Percentiles rank a stretch among this genome's conserved stretches.
Evolutionary conservation across 805 yeast species (phyloP).

Genomic region (Candida methanosorbosa): DNA sequence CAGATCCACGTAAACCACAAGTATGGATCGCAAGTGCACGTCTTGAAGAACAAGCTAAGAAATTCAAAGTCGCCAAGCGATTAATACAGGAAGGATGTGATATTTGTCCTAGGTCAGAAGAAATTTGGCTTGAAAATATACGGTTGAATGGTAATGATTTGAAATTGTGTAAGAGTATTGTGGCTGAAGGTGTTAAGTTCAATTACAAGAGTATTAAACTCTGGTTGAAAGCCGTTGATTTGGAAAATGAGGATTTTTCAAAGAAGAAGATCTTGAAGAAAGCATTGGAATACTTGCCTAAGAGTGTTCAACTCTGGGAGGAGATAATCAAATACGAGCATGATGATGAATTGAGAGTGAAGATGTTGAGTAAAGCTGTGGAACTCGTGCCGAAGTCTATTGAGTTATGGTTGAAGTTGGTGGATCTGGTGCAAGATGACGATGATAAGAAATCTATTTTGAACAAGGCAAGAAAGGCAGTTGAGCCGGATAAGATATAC

Average conservation of each 20-base stretch:
- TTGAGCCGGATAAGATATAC: slow-evolving; percentile 37
- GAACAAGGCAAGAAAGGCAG: slow-evolving; percentile 48
- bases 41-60: slow-evolving; percentile 59
- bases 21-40: slow-evolving; percentile 87
- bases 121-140: slow-evolving; percentile 76
- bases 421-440: slow-evolving; percentile 39
- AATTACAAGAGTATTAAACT: slow-evolving; percentile 49
- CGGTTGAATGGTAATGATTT: slow-evolving; percentile 43
- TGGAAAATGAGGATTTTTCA: slow-evolving; percentile 50
- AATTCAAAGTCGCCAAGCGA: slow-evolving; percentile 45
- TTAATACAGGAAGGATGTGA: slow-evolving; percentile 70
- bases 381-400: slow-evolving; percentile 59
- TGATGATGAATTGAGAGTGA: slow-evolving; percentile 36
- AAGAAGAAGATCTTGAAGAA: slow-evolving; percentile 55
- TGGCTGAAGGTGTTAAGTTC: slow-evolving; percentile 54
- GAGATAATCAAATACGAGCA: slow-evolving; percentile 52
- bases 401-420: slow-evolving; percentile 55
- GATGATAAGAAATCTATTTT: slow-evolving; percentile 45
- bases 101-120: slow-evolving; percentile 56
- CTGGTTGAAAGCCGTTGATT: slow-evolving; percentile 65
- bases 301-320: slow-evolving; percentile 58
- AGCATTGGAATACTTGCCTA: slow-evolving; percentile 61
- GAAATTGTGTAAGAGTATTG: slow-evolving; percentile 44
- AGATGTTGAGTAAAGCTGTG: slow-evolving; percentile 55
- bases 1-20: slow-evolving; percentile 64